A percentile compares a stretch with the other conserved stretches of the same genome.
Evolutionary conservation across 352 stramenopile genomes (phyloP).

Genomic region (Pilasporangium apinafurcum): DNA sequence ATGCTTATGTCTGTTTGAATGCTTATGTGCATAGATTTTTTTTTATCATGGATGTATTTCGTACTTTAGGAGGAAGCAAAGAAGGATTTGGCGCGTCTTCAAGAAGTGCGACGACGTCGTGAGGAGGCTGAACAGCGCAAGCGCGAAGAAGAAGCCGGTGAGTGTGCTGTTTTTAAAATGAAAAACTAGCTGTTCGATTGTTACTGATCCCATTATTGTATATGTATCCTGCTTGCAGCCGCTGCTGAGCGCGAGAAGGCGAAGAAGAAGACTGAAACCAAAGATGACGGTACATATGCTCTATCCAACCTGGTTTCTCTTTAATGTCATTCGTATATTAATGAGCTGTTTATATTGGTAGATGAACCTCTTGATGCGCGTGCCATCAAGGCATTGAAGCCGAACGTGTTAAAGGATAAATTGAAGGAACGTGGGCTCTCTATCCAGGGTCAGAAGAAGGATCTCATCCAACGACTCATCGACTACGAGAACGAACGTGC

Average conservation of each 20-base stretch:
- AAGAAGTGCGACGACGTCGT: slow-evolving; percentile 72
- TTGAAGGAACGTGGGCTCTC: slow-evolving; percentile 80
- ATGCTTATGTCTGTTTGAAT: slow-evolving; percentile 1
- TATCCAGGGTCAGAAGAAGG: slow-evolving; percentile 86
- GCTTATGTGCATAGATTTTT: neutral
- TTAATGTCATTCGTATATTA: neutral
- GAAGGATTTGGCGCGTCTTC: slow-evolving; percentile 74
- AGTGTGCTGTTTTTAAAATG: slow-evolving; percentile 3
- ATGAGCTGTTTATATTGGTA: slow-evolving; percentile 3
- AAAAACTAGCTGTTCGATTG: neutral
- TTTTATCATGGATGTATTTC: neutral
- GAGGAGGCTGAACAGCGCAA: slow-evolving; percentile 77
- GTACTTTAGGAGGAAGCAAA: slow-evolving; percentile 65
- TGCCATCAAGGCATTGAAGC: slow-evolving; percentile 84
- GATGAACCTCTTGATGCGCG: slow-evolving; percentile 75
- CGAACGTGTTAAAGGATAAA: slow-evolving; percentile 84
- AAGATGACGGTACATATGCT: slow-evolving; percentile 49
- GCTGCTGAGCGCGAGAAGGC: slow-evolving; percentile 51
- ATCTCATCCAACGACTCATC: slow-evolving; percentile 84
- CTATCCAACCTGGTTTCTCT: neutral
- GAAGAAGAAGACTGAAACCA: slow-evolving; percentile 55
- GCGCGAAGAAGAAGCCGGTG: slow-evolving; percentile 75
- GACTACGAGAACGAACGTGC: slow-evolving; percentile 84
- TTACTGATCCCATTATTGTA: neutral
- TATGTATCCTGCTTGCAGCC: slow-evolving; percentile 15